A percentile compares a stretch with the other conserved stretches of the same genome.
Conservation (phyloP, 169 alveolate genomes). For the Eimeria mitis region DNA sequence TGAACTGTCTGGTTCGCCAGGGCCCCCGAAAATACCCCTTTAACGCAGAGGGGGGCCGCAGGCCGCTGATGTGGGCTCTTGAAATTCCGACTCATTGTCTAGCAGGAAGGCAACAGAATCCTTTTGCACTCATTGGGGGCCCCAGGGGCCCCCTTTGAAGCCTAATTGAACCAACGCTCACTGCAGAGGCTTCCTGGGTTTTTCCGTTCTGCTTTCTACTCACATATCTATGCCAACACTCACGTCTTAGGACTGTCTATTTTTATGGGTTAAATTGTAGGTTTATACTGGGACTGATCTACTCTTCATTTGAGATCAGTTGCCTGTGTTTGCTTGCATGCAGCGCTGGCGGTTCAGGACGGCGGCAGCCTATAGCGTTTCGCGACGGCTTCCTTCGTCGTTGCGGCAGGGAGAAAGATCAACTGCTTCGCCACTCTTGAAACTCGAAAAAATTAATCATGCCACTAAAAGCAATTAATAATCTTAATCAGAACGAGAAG, state of each 20-base stretch:
- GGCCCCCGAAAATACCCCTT: slow-evolving; percentile 23
- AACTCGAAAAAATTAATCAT: background rate
- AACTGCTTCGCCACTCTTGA: background rate
- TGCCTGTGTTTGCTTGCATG: background rate
- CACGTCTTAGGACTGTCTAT: background rate
- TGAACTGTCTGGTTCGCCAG: background rate
- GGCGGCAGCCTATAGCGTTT: background rate
- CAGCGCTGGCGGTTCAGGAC: background rate
- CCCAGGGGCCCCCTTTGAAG: slow-evolving; percentile 35
- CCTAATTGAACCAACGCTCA: background rate
- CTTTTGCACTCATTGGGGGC: background rate
- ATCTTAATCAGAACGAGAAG: too few species aligned
- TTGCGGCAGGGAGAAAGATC: background rate
- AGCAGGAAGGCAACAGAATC: background rate
- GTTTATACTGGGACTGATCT: background rate
- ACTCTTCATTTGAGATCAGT: background rate
- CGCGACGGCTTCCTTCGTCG: background rate
- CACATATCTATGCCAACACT: background rate
- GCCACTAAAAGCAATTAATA: too few species aligned
- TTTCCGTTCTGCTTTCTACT: background rate
- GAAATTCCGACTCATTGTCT: background rate
- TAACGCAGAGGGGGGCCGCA: background rate
- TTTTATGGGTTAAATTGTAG: background rate
- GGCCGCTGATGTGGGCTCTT: slow-evolving; percentile 16
- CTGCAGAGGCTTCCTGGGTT: slow-evolving; percentile 1